Conservation (phyloP, 345 rosid genomes). For the Hypericum androsaemum region DNA sequence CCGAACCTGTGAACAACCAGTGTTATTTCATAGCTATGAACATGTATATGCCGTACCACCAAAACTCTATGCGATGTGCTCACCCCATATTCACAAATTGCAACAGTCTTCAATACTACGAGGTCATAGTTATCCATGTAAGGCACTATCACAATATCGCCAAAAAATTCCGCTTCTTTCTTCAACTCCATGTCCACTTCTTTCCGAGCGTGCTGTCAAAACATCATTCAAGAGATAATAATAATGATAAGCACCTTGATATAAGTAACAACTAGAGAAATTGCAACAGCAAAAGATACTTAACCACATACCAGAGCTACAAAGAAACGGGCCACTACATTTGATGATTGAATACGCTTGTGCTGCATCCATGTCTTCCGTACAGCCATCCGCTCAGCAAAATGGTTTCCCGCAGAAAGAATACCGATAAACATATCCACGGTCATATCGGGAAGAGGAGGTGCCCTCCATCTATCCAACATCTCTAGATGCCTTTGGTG, state of each 20-base stretch:
- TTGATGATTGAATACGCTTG: slow-evolving; percentile 60
- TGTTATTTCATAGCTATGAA: not conserved
- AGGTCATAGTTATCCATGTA: slow-evolving; percentile 96
- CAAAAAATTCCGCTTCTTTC: slow-evolving; percentile 92
- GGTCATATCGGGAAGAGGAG: slow-evolving; percentile 43
- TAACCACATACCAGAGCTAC: slow-evolving; percentile 62
- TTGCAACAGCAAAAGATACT: slow-evolving; percentile 11
- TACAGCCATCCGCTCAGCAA: slow-evolving; percentile 90
- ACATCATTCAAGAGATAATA: slow-evolving; percentile 10
- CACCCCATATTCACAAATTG: slow-evolving; percentile 95
- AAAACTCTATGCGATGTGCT: slow-evolving; percentile 12
- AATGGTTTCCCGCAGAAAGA: slow-evolving; percentile 94
- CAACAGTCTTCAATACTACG: slow-evolving; percentile 87
- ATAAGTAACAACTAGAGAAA: not conserved
- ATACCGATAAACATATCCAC: slow-evolving; percentile 77
- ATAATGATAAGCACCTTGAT: slow-evolving; percentile 5
- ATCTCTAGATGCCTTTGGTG: slow-evolving; percentile 75
- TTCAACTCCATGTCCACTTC: slow-evolving; percentile 81
- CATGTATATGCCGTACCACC: no score
- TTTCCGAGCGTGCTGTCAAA: slow-evolving; percentile 65
- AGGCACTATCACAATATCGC: slow-evolving; percentile 80
- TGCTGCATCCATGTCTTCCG: slow-evolving; percentile 97
- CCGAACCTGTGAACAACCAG: slow-evolving; percentile 40
- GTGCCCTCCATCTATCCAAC: slow-evolving; percentile 73
- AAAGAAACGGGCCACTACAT: slow-evolving; percentile 87